Evolutionary conservation across 2,329 filamentous ascomycete genomes (phyloP).

Genomic region (Fusarium bulbicola): DNA sequence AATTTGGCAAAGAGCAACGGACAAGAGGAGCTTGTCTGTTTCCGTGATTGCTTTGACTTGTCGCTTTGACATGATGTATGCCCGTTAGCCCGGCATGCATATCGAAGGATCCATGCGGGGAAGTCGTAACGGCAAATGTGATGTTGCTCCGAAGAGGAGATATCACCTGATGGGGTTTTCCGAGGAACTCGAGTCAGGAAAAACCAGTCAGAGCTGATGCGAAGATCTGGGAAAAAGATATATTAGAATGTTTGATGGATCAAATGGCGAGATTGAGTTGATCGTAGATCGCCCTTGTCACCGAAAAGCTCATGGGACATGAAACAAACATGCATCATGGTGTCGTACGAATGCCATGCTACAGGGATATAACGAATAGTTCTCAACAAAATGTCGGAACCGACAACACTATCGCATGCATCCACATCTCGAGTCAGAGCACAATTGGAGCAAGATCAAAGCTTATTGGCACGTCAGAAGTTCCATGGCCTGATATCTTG

Average conservation of each 20-base stretch:
- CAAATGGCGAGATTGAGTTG: background rate
- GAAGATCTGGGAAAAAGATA: fast-evolving
- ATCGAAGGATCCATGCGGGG: background rate
- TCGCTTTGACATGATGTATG: background rate
- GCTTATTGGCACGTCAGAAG: background rate
- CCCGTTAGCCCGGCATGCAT: conserved; percentile 17
- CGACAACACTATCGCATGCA: too few species aligned
- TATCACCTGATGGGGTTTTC: background rate
- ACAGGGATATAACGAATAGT: background rate
- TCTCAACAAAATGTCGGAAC: background rate
- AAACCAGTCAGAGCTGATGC: background rate
- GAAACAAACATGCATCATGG: background rate
- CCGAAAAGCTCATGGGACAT: too few species aligned
- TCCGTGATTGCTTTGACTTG: background rate
- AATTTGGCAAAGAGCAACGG: background rate
- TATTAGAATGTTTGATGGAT: fast-evolving
- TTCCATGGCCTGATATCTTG: background rate
- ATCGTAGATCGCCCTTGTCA: background rate
- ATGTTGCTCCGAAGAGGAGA: background rate
- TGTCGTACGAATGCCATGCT: background rate
- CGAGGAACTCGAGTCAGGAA: background rate
- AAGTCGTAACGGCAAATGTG: background rate
- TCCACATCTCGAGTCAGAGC: background rate
- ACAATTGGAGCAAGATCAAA: background rate
- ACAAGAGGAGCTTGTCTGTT: background rate